These are phyloP conservation scores for Euphorbia corollata DNA, from an alignment of 441 rosid species.

Conservation along the genomic window DNA sequence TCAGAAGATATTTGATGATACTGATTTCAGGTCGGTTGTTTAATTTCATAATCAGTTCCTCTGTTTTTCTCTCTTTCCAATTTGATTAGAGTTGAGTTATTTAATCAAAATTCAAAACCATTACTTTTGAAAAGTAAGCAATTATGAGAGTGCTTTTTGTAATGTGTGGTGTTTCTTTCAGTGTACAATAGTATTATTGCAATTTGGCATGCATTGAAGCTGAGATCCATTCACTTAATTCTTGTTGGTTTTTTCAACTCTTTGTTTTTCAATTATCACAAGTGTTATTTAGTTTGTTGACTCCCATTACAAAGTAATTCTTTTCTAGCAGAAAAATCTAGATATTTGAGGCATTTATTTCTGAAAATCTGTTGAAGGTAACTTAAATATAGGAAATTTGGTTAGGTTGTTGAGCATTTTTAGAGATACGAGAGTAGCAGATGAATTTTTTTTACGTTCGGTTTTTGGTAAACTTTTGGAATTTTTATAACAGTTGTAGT, in stretches of 20 bases:
- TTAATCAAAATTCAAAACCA: not conserved
- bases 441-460: not conserved
- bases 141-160: constrained; percentile 11
- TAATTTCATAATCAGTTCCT: not conserved
- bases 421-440: not conserved
- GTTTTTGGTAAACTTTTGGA: not conserved
- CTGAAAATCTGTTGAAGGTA: not conserved
- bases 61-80: not conserved
- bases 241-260: not conserved
- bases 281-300: no score
- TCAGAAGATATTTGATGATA: constrained; percentile 71
- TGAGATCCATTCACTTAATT: no score
- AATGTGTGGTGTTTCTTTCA: no score
- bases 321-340: not conserved
- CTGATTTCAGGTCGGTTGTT: constrained; percentile 64
- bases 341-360: not conserved
- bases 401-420: not conserved
- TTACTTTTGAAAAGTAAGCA: constrained; percentile 21
- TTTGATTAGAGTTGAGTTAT: not conserved
- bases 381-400: not conserved
- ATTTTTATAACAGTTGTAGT: not conserved
- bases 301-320: not conserved
- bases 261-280: no score
- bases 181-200: not conserved
- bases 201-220: not conserved